These are phyloP conservation scores for Daldinia bambusicola DNA, from an alignment of 495 filamentous ascomycete species.

Conservation along the genomic window DNA sequence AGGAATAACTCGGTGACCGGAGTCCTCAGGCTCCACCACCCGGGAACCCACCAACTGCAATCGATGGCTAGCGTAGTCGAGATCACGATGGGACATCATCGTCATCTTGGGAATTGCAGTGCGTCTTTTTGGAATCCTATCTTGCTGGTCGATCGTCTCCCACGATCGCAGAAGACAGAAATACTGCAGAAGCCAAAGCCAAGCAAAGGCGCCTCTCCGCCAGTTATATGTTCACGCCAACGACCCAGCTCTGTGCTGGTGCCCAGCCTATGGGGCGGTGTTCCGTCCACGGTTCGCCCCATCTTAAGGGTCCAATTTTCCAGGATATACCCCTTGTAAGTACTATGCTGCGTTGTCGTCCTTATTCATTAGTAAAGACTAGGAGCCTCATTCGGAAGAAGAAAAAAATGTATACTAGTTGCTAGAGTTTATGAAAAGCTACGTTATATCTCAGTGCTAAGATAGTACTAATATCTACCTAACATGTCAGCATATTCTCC, in stretches of 20 bases:
- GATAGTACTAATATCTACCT: conserved; percentile 1
- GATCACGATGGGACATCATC: conserved; percentile 30
- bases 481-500: background rate
- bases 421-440: conserved; percentile 11
- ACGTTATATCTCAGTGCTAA: background rate
- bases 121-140: background rate
- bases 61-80: conserved; percentile 36
- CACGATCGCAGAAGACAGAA: conserved; percentile 9
- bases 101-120: background rate
- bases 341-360: conserved; percentile 41
- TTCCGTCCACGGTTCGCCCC: conserved; percentile 19
- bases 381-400: conserved; percentile 25
- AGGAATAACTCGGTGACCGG: conserved; percentile 33
- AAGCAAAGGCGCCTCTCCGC: conserved; percentile 39
- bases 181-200: conserved; percentile 21
- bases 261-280: conserved; percentile 39
- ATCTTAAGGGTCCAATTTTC: conserved; percentile 33
- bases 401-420: conserved; percentile 21
- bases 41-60: conserved; percentile 37
- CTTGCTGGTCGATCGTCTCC: conserved; percentile 19
- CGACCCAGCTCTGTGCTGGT: conserved; percentile 27
- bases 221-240: conserved; percentile 35
- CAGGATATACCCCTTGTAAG: conserved; percentile 22
- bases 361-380: conserved; percentile 24
- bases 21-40: conserved; percentile 33